These are phyloP conservation scores for Colletotrichum lentis DNA, from an alignment of 2,329 filamentous ascomycete genomes.

Conservation along the genomic window DNA sequence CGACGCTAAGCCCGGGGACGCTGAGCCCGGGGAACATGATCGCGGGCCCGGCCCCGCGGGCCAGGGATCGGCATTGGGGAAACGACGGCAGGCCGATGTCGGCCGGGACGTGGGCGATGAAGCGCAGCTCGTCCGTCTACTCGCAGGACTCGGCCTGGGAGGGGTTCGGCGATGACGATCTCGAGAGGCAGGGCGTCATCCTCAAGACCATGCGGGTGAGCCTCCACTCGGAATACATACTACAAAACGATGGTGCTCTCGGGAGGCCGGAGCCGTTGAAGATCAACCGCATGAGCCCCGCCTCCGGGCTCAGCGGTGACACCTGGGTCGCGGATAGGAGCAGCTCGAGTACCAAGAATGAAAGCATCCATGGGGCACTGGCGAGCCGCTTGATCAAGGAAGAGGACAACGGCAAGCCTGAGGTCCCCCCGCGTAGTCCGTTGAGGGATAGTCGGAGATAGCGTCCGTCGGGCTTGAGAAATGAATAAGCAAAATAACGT, in stretches of 20 bases:
- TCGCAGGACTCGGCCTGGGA: constrained; percentile 21
- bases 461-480: not conserved
- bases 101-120: constrained; percentile 21
- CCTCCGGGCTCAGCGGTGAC: constrained; percentile 40
- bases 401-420: constrained; percentile 2
- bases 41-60: constrained; percentile 40
- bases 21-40: constrained; percentile 45
- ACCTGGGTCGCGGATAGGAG: constrained; percentile 23
- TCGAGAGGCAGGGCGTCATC: constrained; percentile 26
- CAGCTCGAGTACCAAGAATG: not conserved
- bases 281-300: constrained; percentile 42
- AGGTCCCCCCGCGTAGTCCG: constrained; percentile 13
- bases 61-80: constrained; percentile 37
- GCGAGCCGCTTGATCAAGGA: constrained; percentile 20
- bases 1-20: constrained; percentile 44
- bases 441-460: constrained; percentile 10
- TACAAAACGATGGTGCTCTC: constrained; percentile 46
- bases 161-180: not conserved
- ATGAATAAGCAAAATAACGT: not conserved
- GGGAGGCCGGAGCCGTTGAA: constrained; percentile 45
- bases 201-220: constrained; percentile 32
- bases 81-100: constrained; percentile 23
- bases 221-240: constrained; percentile 24
- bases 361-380: not conserved
- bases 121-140: constrained; percentile 31